phyloP scores from a whole-genome alignment of 768 basidiomycete genomes.

The Termitomyces sp. region DNA sequence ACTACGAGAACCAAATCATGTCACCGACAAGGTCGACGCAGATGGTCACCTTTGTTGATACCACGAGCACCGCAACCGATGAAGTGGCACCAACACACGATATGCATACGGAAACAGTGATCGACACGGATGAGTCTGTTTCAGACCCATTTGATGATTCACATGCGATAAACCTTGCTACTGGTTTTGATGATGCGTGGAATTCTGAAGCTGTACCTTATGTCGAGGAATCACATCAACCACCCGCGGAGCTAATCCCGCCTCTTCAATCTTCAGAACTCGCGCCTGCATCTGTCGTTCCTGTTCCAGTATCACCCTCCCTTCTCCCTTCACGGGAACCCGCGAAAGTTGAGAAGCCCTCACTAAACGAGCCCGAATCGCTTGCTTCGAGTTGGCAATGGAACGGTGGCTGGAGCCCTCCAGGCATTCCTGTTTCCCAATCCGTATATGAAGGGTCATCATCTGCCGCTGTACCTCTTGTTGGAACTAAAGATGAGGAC shows the following conservation, averaged over 20 bases:
- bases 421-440: background rate
- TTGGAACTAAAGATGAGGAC: background rate
- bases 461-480: background rate
- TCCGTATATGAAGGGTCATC: background rate
- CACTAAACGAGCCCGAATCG: background rate
- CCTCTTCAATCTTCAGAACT: background rate
- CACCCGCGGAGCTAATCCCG: background rate
- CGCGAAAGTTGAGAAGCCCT: background rate
- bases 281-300: background rate
- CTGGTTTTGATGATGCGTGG: background rate
- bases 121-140: background rate
- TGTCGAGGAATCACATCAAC: background rate
- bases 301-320: background rate
- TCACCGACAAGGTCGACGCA: background rate
- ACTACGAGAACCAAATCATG: background rate
- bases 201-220: background rate
- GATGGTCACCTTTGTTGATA: background rate
- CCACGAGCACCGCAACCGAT: background rate
- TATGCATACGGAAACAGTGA: background rate
- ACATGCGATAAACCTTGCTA: background rate
- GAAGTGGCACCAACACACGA: background rate
- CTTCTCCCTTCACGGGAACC: background rate
- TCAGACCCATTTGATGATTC: constrained; percentile 11
- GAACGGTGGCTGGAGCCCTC: constrained; percentile 10
- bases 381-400: constrained; percentile 7